Evolutionary conservation across 768 basidiomycete genomes (phyloP).

Genomic region (Tricholoma sp.): DNA sequence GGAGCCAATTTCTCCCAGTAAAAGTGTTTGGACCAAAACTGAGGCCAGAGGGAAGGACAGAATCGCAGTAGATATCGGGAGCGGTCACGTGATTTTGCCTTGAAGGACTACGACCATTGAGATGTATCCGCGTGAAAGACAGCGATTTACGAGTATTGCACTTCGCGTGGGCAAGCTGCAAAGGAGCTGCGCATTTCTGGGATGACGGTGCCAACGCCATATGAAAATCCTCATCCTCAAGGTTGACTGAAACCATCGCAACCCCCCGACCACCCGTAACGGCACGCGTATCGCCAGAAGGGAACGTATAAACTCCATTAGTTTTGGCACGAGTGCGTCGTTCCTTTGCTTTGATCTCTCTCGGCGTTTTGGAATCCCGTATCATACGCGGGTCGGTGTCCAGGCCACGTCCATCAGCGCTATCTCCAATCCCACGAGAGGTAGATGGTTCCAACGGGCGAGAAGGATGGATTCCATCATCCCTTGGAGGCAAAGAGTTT

Average conservation of each 20-base stretch:
- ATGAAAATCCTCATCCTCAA: conserved; percentile 41
- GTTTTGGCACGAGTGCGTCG: conserved; percentile 21
- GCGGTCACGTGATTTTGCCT: neutral
- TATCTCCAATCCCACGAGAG: conserved; percentile 39
- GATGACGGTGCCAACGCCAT: conserved; percentile 33
- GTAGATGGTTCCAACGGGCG: neutral
- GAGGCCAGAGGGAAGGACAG: conserved; percentile 39
- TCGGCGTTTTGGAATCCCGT: conserved; percentile 18
- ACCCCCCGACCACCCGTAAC: conserved; percentile 29
- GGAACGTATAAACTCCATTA: conserved; percentile 33
- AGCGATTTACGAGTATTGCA: neutral
- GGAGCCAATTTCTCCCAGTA: conserved; percentile 55
- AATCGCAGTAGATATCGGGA: conserved; percentile 37
- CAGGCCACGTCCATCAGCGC: conserved; percentile 16
- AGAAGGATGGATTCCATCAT: neutral
- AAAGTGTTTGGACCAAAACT: conserved; percentile 49
- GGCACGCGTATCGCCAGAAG: conserved; percentile 33
- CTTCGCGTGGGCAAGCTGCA: neutral
- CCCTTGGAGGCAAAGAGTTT: neutral
- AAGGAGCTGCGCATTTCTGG: conserved; percentile 9
- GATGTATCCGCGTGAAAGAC: neutral
- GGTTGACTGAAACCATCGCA: conserved; percentile 33
- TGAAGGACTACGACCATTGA: neutral
- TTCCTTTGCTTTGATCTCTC: conserved; percentile 25
- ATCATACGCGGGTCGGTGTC: conserved; percentile 2